Conservation (phyloP, 2,329 filamentous ascomycete genomes). For the Pseudogymnoascus destructans region DNA sequence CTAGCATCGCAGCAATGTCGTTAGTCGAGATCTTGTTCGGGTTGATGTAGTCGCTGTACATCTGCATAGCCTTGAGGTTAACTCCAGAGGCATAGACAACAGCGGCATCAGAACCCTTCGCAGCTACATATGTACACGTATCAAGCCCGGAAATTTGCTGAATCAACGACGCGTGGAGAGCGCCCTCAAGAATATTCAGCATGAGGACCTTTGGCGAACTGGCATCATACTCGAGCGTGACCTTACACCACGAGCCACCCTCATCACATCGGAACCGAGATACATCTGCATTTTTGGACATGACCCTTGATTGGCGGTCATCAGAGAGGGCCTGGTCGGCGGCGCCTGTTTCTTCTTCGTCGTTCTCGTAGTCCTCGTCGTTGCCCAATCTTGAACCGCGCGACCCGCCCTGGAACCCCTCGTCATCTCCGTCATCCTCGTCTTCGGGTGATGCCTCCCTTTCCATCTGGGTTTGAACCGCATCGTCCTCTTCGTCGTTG, state of each 20-base stretch:
- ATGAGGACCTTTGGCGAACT: conserved; percentile 82
- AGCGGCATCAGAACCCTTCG: conserved; percentile 39
- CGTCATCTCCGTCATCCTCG: conserved; percentile 41
- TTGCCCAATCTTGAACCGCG: conserved; percentile 22
- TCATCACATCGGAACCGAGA: conserved; percentile 72
- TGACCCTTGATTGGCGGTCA: conserved; percentile 49
- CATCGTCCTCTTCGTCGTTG: conserved; percentile 83
- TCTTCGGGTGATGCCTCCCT: conserved; percentile 44
- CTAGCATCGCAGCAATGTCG: conserved; percentile 75
- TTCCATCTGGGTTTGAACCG: conserved; percentile 51
- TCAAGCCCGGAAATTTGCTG: conserved; percentile 73
- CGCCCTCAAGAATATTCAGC: conserved; percentile 76
- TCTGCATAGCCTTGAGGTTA: conserved; percentile 83
- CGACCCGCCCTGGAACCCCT: conserved; percentile 39
- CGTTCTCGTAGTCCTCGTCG: conserved; percentile 27
- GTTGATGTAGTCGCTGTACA: conserved; percentile 73
- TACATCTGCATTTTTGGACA: conserved; percentile 51
- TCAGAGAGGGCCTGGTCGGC: conserved; percentile 14
- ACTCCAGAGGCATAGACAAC: conserved; percentile 70
- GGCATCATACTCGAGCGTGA: conserved; percentile 73
- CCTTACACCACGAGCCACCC: conserved; percentile 59
- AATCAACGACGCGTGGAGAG: conserved; percentile 65
- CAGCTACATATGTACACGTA: conserved; percentile 52
- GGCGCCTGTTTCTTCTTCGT: conserved; percentile 21
- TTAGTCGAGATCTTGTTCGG: conserved; percentile 82